Base-by-base conservation (phyloP, 495 filamentous ascomycete genomes). In the Achaetomiella virescens region DNA sequence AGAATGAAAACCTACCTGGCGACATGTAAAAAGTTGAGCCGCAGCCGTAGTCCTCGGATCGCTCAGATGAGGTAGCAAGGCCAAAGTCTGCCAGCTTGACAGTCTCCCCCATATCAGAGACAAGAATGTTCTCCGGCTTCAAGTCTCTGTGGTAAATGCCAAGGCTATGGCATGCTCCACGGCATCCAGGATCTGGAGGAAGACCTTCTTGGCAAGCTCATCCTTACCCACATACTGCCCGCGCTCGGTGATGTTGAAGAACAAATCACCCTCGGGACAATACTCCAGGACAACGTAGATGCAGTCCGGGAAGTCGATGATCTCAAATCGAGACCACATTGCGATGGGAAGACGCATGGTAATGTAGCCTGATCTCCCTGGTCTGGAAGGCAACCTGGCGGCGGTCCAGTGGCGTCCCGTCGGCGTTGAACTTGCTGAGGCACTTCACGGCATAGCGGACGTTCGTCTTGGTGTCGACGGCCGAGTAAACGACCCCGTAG, bases 21-120 rank as follows among this genome's bases (percentile, higher is more conserved):
- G 87, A 92, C 95, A 97, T 97, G 76, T 99, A 97, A 69, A 99
- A 97, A 14, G 93, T 97, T 17, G 92, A 97, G 47, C 93, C 93
- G 71, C 95, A 99, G 53, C 95, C 95, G 72, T 95, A 97, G 70
- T 99, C 93, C 57, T 91, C 85, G 56, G 92, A 95, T 56, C 84
- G 75, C 52, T 84, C 80, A 55, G 92, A 89, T 29, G 82, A 81
- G 21, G 90, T 97, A 41, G 93, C 93, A 37, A 97, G 81, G 65
- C 95, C 93, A 78, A 99, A 99, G 70, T 97, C 93, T 58, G 95
- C 93, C 50, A 99, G 81, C 74, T 97, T 96, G 63, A 96, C 89
- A 22, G 89, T 91, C 72, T 84, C 81, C 54, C 91, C 92, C 54
- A 81, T 77, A 74, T 95, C 85, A 57, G 88, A 87, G 53, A 97